phyloP scores from a whole-genome alignment of 495 filamentous ascomycete species.

The Sabuloglossum arenarium region DNA sequence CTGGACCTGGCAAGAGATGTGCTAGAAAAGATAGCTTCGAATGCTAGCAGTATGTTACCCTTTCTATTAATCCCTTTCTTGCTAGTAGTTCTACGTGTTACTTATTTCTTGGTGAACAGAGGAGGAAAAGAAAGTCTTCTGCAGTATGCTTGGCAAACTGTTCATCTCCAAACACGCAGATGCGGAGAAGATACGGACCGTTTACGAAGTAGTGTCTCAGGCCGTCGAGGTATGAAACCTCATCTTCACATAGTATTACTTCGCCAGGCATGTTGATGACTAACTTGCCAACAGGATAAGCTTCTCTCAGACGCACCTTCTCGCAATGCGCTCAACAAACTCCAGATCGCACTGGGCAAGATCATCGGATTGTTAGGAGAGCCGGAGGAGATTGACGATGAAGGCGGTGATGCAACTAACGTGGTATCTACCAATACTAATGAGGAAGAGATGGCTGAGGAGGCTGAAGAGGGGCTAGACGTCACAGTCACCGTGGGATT shows the following conservation, averaged over 20 bases:
- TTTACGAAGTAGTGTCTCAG: conserved; percentile 34
- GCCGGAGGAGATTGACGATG: conserved; percentile 24
- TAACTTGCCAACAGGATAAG: conserved; percentile 19
- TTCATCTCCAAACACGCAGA: conserved; percentile 43
- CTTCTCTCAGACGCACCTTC: conserved; percentile 47
- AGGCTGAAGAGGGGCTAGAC: background rate
- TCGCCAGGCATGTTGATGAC: background rate
- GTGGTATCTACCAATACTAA: background rate
- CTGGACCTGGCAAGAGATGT: conserved; percentile 41
- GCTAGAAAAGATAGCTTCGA: conserved; percentile 31
- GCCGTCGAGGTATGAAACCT: conserved; percentile 36
- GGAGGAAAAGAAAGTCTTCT: conserved; percentile 70
- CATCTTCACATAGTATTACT: background rate
- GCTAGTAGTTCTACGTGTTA: conserved; percentile 5
- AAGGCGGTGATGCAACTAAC: conserved; percentile 22
- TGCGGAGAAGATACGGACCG: conserved; percentile 23
- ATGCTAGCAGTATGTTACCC: conserved; percentile 29
- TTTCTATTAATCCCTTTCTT: background rate
- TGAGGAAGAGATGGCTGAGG: background rate
- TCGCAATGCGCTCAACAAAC: conserved; percentile 58
- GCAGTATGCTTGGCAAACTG: conserved; percentile 62
- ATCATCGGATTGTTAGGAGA: conserved; percentile 23
- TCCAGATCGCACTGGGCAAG: conserved; percentile 44
- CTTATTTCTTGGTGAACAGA: conserved; percentile 26
- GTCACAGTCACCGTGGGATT: background rate